Conservation (phyloP, 208 protist genomes). For the Angomonas deanei region DNA sequence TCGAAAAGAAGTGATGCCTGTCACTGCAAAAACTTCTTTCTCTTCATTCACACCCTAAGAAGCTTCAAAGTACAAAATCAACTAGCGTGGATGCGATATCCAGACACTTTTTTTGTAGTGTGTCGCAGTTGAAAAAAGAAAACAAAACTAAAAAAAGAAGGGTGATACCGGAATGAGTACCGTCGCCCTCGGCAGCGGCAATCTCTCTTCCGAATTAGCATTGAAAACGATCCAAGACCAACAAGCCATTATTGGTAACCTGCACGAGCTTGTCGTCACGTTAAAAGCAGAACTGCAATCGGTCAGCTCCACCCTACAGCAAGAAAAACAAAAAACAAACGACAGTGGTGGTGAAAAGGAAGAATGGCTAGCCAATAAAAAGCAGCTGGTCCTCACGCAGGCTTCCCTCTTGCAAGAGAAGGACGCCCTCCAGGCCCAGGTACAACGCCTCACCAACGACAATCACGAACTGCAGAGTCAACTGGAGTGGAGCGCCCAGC, state of each 20-base stretch:
- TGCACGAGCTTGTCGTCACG: slow-evolving; percentile 44
- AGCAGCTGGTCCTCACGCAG: neutral
- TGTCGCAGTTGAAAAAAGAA: too few species aligned
- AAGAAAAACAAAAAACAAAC: neutral
- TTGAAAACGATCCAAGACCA: slow-evolving; percentile 68
- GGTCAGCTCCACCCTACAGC: neutral
- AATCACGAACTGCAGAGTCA: neutral
- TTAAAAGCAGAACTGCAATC: slow-evolving; percentile 38
- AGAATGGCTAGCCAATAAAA: neutral
- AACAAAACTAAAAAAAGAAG: neutral
- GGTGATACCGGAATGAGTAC: neutral
- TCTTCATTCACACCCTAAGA: too few species aligned
- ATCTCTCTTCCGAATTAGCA: slow-evolving; percentile 19
- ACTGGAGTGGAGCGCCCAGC: neutral
- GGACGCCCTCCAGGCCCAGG: neutral
- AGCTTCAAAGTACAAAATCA: too few species aligned
- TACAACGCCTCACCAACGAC: neutral
- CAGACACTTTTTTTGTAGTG: too few species aligned
- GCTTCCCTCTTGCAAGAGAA: neutral
- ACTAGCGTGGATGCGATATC: too few species aligned
- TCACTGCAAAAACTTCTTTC: too few species aligned
- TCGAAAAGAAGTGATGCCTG: too few species aligned
- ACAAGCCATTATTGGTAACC: slow-evolving; percentile 55
- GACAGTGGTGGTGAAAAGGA: neutral
- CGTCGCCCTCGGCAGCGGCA: neutral